These are phyloP conservation scores for Cyclostephanos tholiformis DNA, from an alignment of 108 stramenopile species.

Conservation along the genomic window DNA sequence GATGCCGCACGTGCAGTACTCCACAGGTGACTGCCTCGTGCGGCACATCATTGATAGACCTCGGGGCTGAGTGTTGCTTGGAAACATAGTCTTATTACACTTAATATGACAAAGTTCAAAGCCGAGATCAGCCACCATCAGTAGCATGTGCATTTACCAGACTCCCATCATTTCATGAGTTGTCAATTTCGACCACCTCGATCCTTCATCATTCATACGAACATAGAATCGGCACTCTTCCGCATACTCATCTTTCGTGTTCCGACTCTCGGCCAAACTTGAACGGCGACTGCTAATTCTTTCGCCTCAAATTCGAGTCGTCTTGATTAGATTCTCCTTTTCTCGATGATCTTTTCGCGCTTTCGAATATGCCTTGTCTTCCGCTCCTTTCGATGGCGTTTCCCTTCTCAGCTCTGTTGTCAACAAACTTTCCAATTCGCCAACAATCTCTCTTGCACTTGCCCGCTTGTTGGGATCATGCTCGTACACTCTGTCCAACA, in stretches of 20 bases:
- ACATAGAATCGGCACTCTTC: too few relatives aligned
- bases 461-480: constrained; percentile 40
- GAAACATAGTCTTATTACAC: too few relatives aligned
- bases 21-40: not conserved
- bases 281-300: too few relatives aligned
- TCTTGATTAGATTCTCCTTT: not conserved
- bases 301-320: not conserved
- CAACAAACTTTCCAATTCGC: constrained; percentile 41
- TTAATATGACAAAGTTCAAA: too few relatives aligned
- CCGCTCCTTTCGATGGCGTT: not conserved
- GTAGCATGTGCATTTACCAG: too few relatives aligned
- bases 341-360: not conserved
- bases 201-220: too few relatives aligned
- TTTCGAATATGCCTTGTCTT: not conserved
- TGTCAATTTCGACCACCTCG: too few relatives aligned
- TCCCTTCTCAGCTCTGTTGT: constrained; percentile 16
- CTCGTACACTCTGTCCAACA: constrained; percentile 50
- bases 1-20: not conserved
- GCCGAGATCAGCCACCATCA: too few relatives aligned
- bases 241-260: too few relatives aligned
- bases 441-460: constrained; percentile 45
- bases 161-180: too few relatives aligned
- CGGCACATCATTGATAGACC: not conserved
- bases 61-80: not conserved
- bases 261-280: too few relatives aligned